Evolutionary conservation across 345 rosid species (phyloP).

Genomic region (Pistacia atlantica): DNA sequence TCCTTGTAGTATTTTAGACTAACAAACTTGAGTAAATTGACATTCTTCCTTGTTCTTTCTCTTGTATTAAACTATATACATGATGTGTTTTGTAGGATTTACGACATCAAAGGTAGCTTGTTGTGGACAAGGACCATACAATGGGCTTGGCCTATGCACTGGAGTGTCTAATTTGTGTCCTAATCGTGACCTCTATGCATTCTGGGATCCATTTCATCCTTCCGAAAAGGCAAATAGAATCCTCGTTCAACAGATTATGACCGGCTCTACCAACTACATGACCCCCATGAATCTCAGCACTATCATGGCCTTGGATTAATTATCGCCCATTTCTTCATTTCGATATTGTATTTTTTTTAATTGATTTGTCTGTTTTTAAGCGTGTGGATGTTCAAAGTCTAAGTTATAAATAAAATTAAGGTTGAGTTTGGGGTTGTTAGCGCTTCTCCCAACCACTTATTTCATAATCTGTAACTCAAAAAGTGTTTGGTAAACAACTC

Average conservation of each 20-base stretch:
- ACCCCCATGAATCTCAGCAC: slow-evolving; percentile 74
- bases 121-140: slow-evolving; percentile 80
- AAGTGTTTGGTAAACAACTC: too few species aligned
- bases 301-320: slow-evolving; percentile 51
- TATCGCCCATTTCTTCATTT: slow-evolving; percentile 18
- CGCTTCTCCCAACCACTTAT: too few species aligned
- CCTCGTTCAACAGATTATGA: slow-evolving; percentile 50
- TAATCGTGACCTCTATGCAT: slow-evolving; percentile 52
- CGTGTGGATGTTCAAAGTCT: too few species aligned
- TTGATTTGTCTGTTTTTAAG: background rate
- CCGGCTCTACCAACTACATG: slow-evolving; percentile 59
- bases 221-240: slow-evolving; percentile 69
- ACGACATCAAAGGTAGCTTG: slow-evolving; percentile 58
- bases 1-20: too few species aligned
- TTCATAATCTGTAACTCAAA: too few species aligned
- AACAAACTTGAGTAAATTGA: too few species aligned
- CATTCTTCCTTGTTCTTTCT: too few species aligned
- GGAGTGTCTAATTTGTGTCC: slow-evolving; percentile 56
- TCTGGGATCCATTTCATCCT: slow-evolving; percentile 86
- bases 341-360: background rate
- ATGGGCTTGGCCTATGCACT: slow-evolving; percentile 80
- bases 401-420: too few species aligned
- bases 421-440: too few species aligned
- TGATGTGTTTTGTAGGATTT: slow-evolving; percentile 46
- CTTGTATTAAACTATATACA: too few species aligned